Conservation (phyloP, 140 eudicot genomes). For the Erigeron philadelphicus region DNA sequence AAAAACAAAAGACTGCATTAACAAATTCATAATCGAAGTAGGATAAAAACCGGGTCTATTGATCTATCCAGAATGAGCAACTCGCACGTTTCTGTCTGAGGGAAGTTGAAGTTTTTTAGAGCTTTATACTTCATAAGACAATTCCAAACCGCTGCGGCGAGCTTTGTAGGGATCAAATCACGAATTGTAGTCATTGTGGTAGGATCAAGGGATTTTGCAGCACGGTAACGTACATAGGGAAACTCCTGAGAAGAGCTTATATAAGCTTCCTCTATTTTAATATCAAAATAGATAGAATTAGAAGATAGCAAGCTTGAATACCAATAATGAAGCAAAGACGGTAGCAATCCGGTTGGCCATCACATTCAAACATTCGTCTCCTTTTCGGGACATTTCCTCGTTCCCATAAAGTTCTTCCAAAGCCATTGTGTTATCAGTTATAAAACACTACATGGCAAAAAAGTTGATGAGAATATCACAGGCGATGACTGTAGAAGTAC, state of each 20-base stretch:
- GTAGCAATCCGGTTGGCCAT: constrained; percentile 96
- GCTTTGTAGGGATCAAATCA: constrained; percentile 87
- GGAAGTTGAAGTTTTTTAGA: constrained; percentile 53
- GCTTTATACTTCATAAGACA: constrained; percentile 72
- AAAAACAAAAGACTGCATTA: constrained; percentile 14
- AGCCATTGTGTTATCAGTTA: constrained; percentile 82
- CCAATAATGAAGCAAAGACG: constrained; percentile 87
- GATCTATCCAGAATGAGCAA: constrained; percentile 92
- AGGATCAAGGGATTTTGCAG: constrained; percentile 87
- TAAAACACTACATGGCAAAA: constrained; percentile 51
- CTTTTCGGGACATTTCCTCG: constrained; percentile 66
- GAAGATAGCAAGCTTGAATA: constrained; percentile 22
- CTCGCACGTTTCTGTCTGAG: constrained; percentile 91
- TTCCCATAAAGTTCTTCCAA: constrained; percentile 89
- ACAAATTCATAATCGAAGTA: constrained; percentile 4
- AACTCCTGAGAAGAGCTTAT: constrained; percentile 57
- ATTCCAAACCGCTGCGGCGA: constrained; percentile 94
- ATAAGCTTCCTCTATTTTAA: constrained; percentile 6
- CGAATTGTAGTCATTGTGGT: constrained; percentile 79
- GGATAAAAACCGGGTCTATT: constrained; percentile 64
- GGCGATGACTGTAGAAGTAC: constrained; percentile 5
- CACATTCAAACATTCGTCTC: constrained; percentile 58
- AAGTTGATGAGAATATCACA: constrained; percentile 15
- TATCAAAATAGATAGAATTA: constrained; percentile 1
- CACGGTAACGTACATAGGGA: constrained; percentile 89